A percentile compares a stretch with the other conserved stretches of the same genome.
phyloP scores from a whole-genome alignment of 495 filamentous ascomycete genomes.

The Xylaria palmicola region DNA sequence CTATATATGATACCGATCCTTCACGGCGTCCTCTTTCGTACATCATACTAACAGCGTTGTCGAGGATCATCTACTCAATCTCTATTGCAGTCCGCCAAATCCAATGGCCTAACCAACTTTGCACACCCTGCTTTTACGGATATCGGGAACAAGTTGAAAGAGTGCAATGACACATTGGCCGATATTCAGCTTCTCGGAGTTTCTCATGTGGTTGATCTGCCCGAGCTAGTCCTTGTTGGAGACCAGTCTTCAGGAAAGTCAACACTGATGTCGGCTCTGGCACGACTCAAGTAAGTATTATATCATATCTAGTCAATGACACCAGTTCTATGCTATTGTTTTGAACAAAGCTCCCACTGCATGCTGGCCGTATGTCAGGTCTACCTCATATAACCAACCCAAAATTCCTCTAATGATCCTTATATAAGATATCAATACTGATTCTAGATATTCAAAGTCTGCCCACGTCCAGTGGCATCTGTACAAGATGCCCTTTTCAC shows the following conservation, averaged over 20 bases:
- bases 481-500: constrained; percentile 71
- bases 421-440: not conserved
- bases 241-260: constrained; percentile 77
- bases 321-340: too few relatives aligned
- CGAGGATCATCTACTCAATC: not conserved
- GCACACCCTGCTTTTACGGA: constrained; percentile 25
- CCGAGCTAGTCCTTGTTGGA: constrained; percentile 74
- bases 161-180: constrained; percentile 39
- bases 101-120: not conserved
- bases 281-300: constrained; percentile 56
- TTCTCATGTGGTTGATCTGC: constrained; percentile 55
- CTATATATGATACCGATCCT: too few relatives aligned
- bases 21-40: not conserved
- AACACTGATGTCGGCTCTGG: constrained; percentile 72
- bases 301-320: too few relatives aligned
- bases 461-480: constrained; percentile 61
- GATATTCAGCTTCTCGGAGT: constrained; percentile 40
- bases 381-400: not conserved
- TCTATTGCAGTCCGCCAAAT: not conserved
- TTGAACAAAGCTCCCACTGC: too few relatives aligned
- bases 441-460: constrained; percentile 36
- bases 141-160: constrained; percentile 39
- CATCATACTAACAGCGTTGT: not conserved
- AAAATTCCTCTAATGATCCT: not conserved
- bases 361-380: too few relatives aligned